phyloP scores from a whole-genome alignment of 768 basidiomycete genomes.

The Kwoniella sp. region DNA sequence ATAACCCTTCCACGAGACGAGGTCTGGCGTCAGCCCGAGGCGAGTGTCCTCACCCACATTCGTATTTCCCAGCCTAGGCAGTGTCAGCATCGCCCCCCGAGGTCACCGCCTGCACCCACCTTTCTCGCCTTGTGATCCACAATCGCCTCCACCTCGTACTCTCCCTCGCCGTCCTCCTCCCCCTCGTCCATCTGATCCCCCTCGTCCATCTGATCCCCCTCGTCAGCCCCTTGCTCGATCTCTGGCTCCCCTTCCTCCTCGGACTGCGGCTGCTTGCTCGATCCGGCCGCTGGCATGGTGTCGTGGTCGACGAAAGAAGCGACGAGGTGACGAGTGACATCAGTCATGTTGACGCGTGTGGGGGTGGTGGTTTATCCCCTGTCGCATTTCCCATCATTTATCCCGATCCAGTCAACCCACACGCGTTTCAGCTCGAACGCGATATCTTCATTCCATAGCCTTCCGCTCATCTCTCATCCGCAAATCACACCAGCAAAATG shows the following conservation, averaged over 20 bases:
- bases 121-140: slow-evolving; percentile 29
- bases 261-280: slow-evolving; percentile 1
- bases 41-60: slow-evolving; percentile 31
- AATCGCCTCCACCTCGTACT: slow-evolving; percentile 17
- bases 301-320: too few relatives aligned
- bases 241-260: slow-evolving; percentile 10
- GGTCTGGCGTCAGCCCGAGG: slow-evolving; percentile 17
- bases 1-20: slow-evolving; percentile 48
- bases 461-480: slow-evolving; percentile 5
- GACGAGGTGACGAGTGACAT: too few relatives aligned
- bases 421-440: too few relatives aligned
- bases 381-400: slow-evolving; percentile 2
- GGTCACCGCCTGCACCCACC: slow-evolving; percentile 1
- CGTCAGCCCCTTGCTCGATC: slow-evolving; percentile 1
- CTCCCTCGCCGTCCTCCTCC: slow-evolving; percentile 15
- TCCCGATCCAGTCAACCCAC: too few relatives aligned
- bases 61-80: slow-evolving; percentile 9
- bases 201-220: neutral
- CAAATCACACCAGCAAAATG: neutral
- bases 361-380: neutral
- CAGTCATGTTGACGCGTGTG: too few relatives aligned
- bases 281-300: slow-evolving; percentile 4
- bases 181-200: slow-evolving; percentile 9
- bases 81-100: neutral
- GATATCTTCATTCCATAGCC: slow-evolving; percentile 8